Evolutionary conservation across 2,329 filamentous ascomycete species (phyloP), one percentile per base, ranked within the genome.

Genomic region (Pseudocercospora fijiensis): DNA sequence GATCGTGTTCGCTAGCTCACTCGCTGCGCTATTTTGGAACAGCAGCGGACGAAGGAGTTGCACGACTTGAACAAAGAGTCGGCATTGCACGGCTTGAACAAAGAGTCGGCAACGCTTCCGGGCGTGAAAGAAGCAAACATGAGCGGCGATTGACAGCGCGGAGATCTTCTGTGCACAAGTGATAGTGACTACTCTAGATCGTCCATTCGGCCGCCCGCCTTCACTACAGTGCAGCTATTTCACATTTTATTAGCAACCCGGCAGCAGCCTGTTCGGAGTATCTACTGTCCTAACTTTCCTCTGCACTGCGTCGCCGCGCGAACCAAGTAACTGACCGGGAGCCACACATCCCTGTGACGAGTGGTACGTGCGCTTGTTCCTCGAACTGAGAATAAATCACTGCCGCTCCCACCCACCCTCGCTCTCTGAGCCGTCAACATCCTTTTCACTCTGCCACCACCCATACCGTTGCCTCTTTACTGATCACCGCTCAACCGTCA

Each of bases 121-220:
- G 22, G 20, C 22, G 18, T 24, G 20, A 49, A 49, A 24, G 33
- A 47, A 27, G 43, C 33, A 37, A 24, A 53, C 20, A 45, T 55
- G 49, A 24, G 24, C 18, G 11, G 27, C 47, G 58, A 60, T 60
- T 22, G 58, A 27, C 49, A 55, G 59, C 52, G 59, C 53, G 27
- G 41, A 58, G 24, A 43, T 60, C 60, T 28, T 20, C 57, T 51
- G 60, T 58, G 11, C 37, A 8, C 4, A 57, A 57, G 60, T 57
- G 60, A 58, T 56, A 62, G 45, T 26, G 41, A 37, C 27, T 2
- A 30, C 45, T 18, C 61, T 56, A 57, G 57, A 63, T 63, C 61
- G 51, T 43, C 61, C 57, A 49, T 45, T 60, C 57, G 45, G 45
- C 61, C 61, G 57, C 57, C 61, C 61, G 57, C 57, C 30, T 53